phyloP scores from a whole-genome alignment of 768 basidiomycete genomes.

The Pleurotus sapidus region DNA sequence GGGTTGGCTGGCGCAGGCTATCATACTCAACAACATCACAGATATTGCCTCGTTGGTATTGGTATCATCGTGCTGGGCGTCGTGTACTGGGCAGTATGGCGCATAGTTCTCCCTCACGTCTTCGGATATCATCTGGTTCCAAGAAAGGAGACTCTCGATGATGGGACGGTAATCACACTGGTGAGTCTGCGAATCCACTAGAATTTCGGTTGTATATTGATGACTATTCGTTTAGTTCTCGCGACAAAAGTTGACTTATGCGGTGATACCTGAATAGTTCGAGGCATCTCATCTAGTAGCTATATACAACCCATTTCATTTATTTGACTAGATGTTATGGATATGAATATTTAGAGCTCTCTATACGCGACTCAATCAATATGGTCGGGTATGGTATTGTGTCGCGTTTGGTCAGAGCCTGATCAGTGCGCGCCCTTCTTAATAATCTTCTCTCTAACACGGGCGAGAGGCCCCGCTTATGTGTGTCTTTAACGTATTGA shows the following conservation, averaged over 20 bases:
- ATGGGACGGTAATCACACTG: slow-evolving; percentile 53
- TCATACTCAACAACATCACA: slow-evolving; percentile 10
- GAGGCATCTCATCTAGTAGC: no score
- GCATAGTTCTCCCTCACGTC: slow-evolving; percentile 43
- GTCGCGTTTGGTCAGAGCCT: no score
- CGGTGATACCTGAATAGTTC: no score
- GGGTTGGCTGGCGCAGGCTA: not conserved
- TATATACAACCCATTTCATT: no score
- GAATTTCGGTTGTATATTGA: not conserved
- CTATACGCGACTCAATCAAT: no score
- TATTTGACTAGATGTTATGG: no score
- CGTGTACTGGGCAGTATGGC: slow-evolving; percentile 55
- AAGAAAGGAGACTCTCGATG: slow-evolving; percentile 43
- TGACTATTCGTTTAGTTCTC: not conserved
- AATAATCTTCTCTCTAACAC: no score
- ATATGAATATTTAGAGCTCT: no score
- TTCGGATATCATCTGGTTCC: slow-evolving; percentile 47
- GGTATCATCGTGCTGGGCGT: slow-evolving; percentile 43
- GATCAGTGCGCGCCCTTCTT: no score
- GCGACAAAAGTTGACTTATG: not conserved
- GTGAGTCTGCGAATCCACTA: slow-evolving; percentile 28
- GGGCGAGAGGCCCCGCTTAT: no score
- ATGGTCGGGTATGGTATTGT: no score
- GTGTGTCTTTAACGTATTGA: no score
- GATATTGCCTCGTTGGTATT: slow-evolving; percentile 55